Evolutionary conservation across 768 basidiomycete genomes (phyloP), one percentile per base, ranked within the genome.

Genomic region (Cystoderma amianthinum): DNA sequence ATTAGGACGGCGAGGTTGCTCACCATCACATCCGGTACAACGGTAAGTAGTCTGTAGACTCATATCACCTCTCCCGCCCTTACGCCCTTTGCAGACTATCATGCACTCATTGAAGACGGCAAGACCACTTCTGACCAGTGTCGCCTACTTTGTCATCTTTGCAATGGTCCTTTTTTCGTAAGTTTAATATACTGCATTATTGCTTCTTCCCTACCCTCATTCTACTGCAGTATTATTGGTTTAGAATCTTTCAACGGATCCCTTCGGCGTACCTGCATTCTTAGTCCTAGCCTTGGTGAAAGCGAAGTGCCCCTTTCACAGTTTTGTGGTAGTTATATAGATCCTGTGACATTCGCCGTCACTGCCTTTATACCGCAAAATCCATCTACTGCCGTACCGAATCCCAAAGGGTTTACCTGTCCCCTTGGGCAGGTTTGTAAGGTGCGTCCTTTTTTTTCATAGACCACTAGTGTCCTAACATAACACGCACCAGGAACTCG

Each of bases 161-260:
- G 92, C 92, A 0, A 83, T 92, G 66, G 63, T 80, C 10, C 54
- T 98, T 4, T 96, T 97, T 60, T 90, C 88, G 86, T 89, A 44
- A 51, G 83, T 67, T 6, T 12, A 19, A 9, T 36, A 7, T 17
- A 2, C 12, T 15, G 17, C 43, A 25, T 3, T 23, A 38, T 37
- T 45, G 42, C 16, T 30, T 39, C 17, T 6, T 19, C 19, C 16
- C 30, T 25, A 23, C 36, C 30, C 22, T 39, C 37, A 24, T 32
- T 22, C 28, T 9, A 19, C 2, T 22, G 2, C 47, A 87, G 89
- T 3, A 86, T 97, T 53, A 86, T 96, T 43, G 94, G 95, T n/a
- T 77, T 96, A 1, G 91, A 97, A 51, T 78, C 88, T 0, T 99
- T 99, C 69, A 80, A 83, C 43, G 92, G 91, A 1, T 93, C 90